These are phyloP conservation scores for Coprinopsis cinerea DNA, from an alignment of 768 basidiomycete genomes.

Conservation along the genomic window DNA sequence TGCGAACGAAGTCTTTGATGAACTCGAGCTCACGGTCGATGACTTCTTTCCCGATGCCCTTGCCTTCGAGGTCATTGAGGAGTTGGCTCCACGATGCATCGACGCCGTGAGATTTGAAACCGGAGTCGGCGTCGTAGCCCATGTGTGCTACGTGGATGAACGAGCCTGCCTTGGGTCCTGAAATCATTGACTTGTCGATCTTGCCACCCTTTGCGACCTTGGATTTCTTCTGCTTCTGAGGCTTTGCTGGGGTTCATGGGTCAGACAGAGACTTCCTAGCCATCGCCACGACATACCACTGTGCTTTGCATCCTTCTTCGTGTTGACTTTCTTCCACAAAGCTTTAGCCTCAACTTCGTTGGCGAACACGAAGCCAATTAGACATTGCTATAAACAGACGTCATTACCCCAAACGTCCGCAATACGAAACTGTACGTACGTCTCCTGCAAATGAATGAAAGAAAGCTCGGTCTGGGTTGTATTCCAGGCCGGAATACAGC, in stretches of 20 bases:
- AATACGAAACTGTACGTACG: slow-evolving; percentile 45
- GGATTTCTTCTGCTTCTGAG: slow-evolving; percentile 53
- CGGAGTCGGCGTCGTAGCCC: slow-evolving; percentile 84
- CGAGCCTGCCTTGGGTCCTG: slow-evolving; percentile 67
- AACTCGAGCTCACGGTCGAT: slow-evolving; percentile 81
- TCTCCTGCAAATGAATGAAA: slow-evolving; percentile 93
- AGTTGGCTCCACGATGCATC: slow-evolving; percentile 86
- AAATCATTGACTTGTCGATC: slow-evolving; percentile 92
- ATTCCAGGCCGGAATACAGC: slow-evolving; percentile 76
- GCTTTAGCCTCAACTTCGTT: slow-evolving; percentile 80
- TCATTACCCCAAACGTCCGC: slow-evolving; percentile 4
- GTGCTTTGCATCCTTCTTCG: slow-evolving; percentile 56
- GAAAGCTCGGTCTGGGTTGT: slow-evolving; percentile 78
- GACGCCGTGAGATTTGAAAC: slow-evolving; percentile 81
- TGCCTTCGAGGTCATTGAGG: slow-evolving; percentile 54
- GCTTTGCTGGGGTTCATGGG: too few relatives aligned
- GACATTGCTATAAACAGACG: slow-evolving; percentile 59
- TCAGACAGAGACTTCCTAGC: too few relatives aligned
- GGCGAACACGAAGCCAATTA: slow-evolving; percentile 88
- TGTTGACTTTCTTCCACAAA: slow-evolving; percentile 79
- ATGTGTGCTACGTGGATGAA: slow-evolving; percentile 94
- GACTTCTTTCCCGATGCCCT: slow-evolving; percentile 62
- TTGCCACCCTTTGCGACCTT: slow-evolving; percentile 53
- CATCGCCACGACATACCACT: too few relatives aligned
- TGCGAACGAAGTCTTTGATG: slow-evolving; percentile 75